phyloP scores from a whole-genome alignment of 2,329 filamentous ascomycete species.

The Penicillium sp. region DNA sequence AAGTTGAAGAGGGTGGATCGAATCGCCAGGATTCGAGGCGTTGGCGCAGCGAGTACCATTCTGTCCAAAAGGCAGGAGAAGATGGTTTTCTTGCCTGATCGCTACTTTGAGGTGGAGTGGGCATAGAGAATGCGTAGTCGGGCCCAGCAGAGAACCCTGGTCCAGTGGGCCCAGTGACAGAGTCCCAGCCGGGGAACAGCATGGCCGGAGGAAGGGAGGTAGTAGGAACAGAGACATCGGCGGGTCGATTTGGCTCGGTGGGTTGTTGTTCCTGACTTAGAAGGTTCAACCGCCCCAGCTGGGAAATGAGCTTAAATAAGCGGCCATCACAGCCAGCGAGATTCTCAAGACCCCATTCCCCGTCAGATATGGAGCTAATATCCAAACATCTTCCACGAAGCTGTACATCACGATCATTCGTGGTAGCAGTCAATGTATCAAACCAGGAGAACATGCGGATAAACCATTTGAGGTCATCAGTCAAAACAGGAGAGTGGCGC shows the following conservation, averaged over 20 bases:
- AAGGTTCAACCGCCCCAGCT: constrained; percentile 80
- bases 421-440: constrained; percentile 86
- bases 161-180: constrained; percentile 15
- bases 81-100: constrained; percentile 21
- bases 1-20: constrained; percentile 40
- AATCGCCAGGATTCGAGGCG: constrained; percentile 82
- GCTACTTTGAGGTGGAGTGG: constrained; percentile 26
- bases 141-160: constrained; percentile 40
- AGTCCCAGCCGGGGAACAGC: constrained; percentile 27
- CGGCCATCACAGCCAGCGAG: constrained; percentile 82
- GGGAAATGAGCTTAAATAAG: constrained; percentile 82
- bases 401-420: constrained; percentile 88
- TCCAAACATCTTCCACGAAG: constrained; percentile 65
- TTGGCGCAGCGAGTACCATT: constrained; percentile 78
- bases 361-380: constrained; percentile 62
- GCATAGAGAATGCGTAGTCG: constrained; percentile 32
- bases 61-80: constrained; percentile 67
- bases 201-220: constrained; percentile 37
- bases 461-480: constrained; percentile 75
- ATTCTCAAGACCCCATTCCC: constrained; percentile 77
- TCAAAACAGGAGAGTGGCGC: constrained; percentile 58
- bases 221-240: constrained; percentile 26
- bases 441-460: constrained; percentile 92
- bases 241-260: constrained; percentile 22
- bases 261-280: constrained; percentile 66